Percentiles rank a stretch among this genome's conserved stretches.
phyloP scores from a whole-genome alignment of 345 rosid genomes.

The Moricandia arvensis region DNA sequence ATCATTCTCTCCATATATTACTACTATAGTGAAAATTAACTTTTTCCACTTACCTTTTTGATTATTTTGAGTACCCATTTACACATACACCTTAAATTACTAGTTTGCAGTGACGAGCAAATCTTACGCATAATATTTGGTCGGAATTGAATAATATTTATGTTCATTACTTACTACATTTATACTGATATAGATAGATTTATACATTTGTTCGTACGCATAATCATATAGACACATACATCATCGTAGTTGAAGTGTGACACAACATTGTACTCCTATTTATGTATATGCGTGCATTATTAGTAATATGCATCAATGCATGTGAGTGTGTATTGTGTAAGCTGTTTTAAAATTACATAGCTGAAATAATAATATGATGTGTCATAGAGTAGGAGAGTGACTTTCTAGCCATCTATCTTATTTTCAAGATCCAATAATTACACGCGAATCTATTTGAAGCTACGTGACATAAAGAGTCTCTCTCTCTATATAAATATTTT shows the following conservation, averaged over 20 bases:
- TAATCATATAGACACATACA: conserved; percentile 28
- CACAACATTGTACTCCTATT: conserved; percentile 41
- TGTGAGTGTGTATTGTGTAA: conserved; percentile 34
- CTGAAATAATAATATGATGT: conserved; percentile 19
- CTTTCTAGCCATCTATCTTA: conserved; percentile 33
- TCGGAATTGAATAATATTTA: neutral
- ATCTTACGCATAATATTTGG: conserved; percentile 1
- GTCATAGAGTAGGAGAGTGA: conserved; percentile 30
- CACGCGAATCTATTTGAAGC: conserved; percentile 41
- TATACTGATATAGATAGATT: neutral
- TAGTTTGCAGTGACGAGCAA: conserved; percentile 4
- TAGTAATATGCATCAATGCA: conserved; percentile 22
- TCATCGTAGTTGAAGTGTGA: conserved; percentile 34
- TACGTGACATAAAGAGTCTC: conserved; percentile 43
- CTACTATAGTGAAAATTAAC: conserved; percentile 23
- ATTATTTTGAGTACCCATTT: conserved; percentile 11
- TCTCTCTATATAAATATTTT: conserved; percentile 1
- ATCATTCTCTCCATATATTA: conserved; percentile 32
- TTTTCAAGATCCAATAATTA: conserved; percentile 44
- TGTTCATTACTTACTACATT: neutral
- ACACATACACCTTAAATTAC: conserved; percentile 14
- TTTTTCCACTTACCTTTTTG: conserved; percentile 33
- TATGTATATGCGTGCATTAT: conserved; percentile 34
- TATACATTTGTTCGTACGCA: conserved; percentile 19
- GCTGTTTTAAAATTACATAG: conserved; percentile 13